phyloP scores from a whole-genome alignment of 2,329 filamentous ascomycete species.

The Curvularia eragrostidis region DNA sequence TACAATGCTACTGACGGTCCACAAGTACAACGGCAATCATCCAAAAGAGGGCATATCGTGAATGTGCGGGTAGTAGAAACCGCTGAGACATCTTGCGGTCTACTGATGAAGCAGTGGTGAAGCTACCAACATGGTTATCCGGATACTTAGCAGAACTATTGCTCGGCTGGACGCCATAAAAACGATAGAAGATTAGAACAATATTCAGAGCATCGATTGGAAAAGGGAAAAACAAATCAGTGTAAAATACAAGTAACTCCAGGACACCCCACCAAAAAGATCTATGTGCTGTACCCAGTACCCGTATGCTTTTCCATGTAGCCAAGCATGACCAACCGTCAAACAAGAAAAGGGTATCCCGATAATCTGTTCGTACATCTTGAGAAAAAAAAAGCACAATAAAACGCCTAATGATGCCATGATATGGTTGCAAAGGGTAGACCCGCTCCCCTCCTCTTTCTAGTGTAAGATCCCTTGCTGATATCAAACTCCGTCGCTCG shows the following conservation, averaged over 20 bases:
- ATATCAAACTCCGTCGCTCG: constrained; percentile 19
- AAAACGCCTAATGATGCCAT: constrained; percentile 12
- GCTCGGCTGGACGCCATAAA: not conserved
- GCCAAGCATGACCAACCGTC: constrained; percentile 1
- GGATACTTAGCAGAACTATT: not conserved
- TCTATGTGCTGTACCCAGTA: constrained; percentile 1
- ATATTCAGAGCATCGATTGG: not conserved
- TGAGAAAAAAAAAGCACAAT: not conserved
- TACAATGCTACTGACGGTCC: not conserved
- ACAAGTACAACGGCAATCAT: not conserved
- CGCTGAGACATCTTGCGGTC: not conserved
- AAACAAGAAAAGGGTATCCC: not conserved
- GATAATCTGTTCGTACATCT: not conserved
- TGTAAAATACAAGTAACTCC: not conserved
- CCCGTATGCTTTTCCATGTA: constrained; percentile 1
- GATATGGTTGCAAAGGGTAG: not conserved
- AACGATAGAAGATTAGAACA: too few relatives aligned
- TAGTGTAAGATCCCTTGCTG: not conserved
- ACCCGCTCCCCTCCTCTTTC: not conserved
- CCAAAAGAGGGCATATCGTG: not conserved
- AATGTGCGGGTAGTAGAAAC: not conserved
- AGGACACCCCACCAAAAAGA: not conserved
- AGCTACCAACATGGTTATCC: not conserved
- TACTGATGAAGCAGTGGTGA: not conserved
- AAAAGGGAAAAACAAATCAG: not conserved